Evolutionary conservation across 805 yeast genomes (phyloP).

Genomic region (Monosporozyma yasuniensis): DNA sequence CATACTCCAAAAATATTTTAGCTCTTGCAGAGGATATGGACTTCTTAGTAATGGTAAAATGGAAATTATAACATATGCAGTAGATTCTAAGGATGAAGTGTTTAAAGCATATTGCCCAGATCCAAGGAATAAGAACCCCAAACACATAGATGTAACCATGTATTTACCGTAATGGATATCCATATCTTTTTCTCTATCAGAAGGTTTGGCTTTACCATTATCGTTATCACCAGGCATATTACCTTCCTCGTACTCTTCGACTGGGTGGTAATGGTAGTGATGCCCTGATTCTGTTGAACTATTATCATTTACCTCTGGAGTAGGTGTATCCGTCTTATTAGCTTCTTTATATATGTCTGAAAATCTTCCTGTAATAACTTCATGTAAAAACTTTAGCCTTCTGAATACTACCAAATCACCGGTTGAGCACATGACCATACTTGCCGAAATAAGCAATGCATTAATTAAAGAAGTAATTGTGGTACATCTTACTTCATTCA

Average conservation of each 20-base stretch:
- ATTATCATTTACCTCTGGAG: background rate
- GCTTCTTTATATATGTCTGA: conserved; percentile 18
- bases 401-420: conserved; percentile 78
- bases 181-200: conserved; percentile 13
- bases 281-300: background rate
- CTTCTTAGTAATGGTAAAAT: conserved; percentile 48
- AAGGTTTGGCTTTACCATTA: background rate
- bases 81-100: conserved; percentile 39
- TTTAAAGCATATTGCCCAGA: conserved; percentile 85
- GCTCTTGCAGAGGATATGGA: conserved; percentile 63
- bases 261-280: background rate
- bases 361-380: conserved; percentile 35
- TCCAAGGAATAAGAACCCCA: conserved; percentile 84
- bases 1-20: conserved; percentile 85
- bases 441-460: conserved; percentile 50
- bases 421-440: conserved; percentile 81
- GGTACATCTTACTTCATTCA: conserved; percentile 43
- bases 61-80: conserved; percentile 48
- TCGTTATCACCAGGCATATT: conserved; percentile 5
- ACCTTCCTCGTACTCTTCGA: background rate
- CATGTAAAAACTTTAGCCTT: conserved; percentile 62
- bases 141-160: conserved; percentile 68
- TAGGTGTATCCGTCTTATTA: background rate
- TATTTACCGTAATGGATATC: conserved; percentile 54
- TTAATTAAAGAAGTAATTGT: conserved; percentile 51